A percentile compares a stretch with the other conserved stretches of the same genome.
Evolutionary conservation across 495 filamentous ascomycete genomes (phyloP).

Genomic region (Aspergillus affinis): DNA sequence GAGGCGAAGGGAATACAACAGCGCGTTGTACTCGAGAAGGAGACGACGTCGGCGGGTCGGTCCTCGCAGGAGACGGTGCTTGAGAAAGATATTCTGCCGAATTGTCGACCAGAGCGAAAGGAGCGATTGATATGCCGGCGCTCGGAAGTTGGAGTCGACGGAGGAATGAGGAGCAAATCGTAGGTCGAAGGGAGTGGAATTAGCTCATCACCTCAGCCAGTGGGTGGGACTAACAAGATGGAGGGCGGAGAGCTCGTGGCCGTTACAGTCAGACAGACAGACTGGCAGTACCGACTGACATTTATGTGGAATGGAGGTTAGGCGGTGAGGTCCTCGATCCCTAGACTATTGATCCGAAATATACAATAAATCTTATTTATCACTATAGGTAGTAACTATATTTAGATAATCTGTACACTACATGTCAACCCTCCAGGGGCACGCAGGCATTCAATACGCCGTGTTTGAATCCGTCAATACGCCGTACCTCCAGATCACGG

Average conservation of each 20-base stretch:
- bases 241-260: constrained; percentile 18
- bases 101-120: not conserved
- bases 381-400: no score
- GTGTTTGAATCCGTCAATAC: not conserved
- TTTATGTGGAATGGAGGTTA: not conserved
- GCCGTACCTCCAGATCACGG: constrained; percentile 5
- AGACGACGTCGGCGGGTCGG: constrained; percentile 8
- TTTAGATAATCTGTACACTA: no score
- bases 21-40: constrained; percentile 17
- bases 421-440: no score
- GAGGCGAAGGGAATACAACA: constrained; percentile 17
- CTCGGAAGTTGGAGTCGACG: not conserved
- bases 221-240: constrained; percentile 5
- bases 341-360: no score
- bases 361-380: no score
- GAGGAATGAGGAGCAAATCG: constrained; percentile 12
- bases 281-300: no score
- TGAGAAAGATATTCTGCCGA: not conserved
- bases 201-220: constrained; percentile 31
- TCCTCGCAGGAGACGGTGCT: not conserved
- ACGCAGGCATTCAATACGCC: not conserved
- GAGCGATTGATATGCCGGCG: not conserved
- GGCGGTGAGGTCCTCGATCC: no score
- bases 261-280: no score
- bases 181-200: constrained; percentile 7